Evolutionary conservation across 768 basidiomycete genomes (phyloP).

Genomic region (Hericium coralloides): DNA sequence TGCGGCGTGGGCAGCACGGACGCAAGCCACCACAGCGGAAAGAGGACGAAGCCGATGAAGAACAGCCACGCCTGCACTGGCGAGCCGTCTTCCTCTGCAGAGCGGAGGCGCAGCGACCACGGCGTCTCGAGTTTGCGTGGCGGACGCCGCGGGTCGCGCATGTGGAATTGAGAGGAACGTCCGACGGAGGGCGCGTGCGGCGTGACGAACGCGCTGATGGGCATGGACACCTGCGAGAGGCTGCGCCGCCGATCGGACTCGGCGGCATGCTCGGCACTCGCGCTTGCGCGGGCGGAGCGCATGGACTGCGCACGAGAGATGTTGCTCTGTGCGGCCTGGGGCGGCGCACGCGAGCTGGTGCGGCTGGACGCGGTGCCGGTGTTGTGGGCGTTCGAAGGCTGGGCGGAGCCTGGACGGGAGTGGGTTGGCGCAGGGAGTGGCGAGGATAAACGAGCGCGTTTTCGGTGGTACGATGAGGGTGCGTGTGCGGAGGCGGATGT

Average conservation of each 20-base stretch:
- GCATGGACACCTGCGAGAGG: constrained; percentile 66
- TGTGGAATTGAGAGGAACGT: constrained; percentile 55
- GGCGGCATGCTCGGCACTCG: background rate
- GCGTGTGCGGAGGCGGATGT: constrained; percentile 33
- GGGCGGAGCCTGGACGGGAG: constrained; percentile 26
- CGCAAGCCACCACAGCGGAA: constrained; percentile 61
- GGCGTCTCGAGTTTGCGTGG: constrained; percentile 47
- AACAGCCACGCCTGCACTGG: constrained; percentile 72
- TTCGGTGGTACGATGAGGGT: constrained; percentile 66
- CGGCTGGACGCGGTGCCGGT: constrained; percentile 36
- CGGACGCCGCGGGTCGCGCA: constrained; percentile 72
- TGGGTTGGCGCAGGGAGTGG: constrained; percentile 25
- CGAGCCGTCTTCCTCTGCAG: constrained; percentile 40
- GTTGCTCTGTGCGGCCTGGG: background rate
- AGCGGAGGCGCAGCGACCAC: constrained; percentile 51
- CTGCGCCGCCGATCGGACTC: constrained; percentile 35
- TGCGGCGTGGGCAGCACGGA: constrained; percentile 45
- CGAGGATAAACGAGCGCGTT: constrained; percentile 53
- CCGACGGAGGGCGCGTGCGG: constrained; percentile 70
- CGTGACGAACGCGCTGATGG: constrained; percentile 67
- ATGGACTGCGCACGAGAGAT: background rate
- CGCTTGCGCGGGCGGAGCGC: constrained; percentile 4
- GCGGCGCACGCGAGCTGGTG: constrained; percentile 16
- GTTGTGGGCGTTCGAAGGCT: constrained; percentile 22
- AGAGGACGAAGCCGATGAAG: constrained; percentile 57